Evolutionary conservation across 1,284 basidiomycete genomes (phyloP), one percentile per base, ranked within the genome.

Genomic region (Ceratobasidium papillatum): DNA sequence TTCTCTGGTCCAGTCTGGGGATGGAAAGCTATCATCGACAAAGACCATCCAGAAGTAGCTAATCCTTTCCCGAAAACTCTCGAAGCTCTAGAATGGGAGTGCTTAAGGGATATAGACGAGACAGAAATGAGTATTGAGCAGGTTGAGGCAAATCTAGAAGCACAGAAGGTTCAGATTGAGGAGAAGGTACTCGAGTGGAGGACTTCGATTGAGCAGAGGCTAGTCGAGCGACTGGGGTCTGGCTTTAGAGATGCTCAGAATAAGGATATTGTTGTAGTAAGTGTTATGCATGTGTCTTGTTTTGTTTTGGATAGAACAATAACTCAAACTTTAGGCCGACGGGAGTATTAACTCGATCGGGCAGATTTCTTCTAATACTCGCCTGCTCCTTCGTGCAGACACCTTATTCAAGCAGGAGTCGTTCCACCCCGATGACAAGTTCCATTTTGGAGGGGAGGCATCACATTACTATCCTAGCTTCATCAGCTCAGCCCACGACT

Each of bases 341-440:
- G 64, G 64, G 3, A 36, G 25, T 27, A 36, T 27, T 2, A 25
- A 52, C 22, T 9, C 25, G 17, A 25, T 30, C 17, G 25, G 22
- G 32, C 45, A 66, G 7, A n/a, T 66, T 14, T 52, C 64, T 5
- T 27, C 2, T 17, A 51, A 66, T 25, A 51, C 47, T 49, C 64
- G 64, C 27, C n/a, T 66, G 7, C 47, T 66, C 19, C 64, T 66
- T 51, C 64, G 64, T 36, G 63, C 63, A 8, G 63, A 65, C 47
- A 65, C 63, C 11, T 30, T 65, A 17, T 65, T 65, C 30, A 36
- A 51, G 30, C 11, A 34, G 22, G 38, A 3, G 12, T 4, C 27
- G 17, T 59, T 17, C 12, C 27, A 59, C 56, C 14, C 30, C 3
- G 30, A 59, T 27, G 56, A 59, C 22, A 17, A 43, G 17, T 43